phyloP scores from a whole-genome alignment of 176 grass and related monocot species.

The Musa beccarii region DNA sequence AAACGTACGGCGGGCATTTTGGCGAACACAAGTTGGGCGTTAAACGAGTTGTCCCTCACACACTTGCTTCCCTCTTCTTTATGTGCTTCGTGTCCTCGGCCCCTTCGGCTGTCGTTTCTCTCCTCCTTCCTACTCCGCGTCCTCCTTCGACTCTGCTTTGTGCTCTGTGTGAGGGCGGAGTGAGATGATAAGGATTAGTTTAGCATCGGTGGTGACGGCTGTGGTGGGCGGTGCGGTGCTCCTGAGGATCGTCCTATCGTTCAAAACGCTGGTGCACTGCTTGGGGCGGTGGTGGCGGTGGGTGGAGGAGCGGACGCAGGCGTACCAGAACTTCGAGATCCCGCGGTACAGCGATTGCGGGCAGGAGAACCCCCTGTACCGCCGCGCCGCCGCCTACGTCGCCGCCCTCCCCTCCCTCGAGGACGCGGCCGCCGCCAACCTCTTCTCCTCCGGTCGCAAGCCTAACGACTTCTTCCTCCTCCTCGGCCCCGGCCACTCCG shows the following conservation, averaged over 20 bases:
- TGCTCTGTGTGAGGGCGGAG: background rate
- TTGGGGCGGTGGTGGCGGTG: slow-evolving; percentile 47
- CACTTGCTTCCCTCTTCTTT: too few relatives aligned
- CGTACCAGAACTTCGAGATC: slow-evolving; percentile 89
- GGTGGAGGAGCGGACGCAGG: slow-evolving; percentile 66
- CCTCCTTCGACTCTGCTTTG: too few relatives aligned
- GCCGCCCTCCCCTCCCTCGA: slow-evolving; percentile 64
- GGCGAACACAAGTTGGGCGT: too few relatives aligned
- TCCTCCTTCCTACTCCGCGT: too few relatives aligned
- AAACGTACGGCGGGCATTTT: too few relatives aligned
- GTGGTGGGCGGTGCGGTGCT: slow-evolving; percentile 22
- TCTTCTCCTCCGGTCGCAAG: slow-evolving; percentile 60
- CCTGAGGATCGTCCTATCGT: slow-evolving; percentile 51
- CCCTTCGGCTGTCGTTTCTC: too few relatives aligned
- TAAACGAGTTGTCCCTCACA: too few relatives aligned
- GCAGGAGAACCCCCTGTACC: slow-evolving; percentile 76
- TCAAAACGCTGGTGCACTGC: slow-evolving; percentile 54
- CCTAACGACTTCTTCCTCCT: slow-evolving; percentile 73
- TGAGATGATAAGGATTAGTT: background rate
- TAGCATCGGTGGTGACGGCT: slow-evolving; percentile 6
- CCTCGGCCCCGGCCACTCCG: slow-evolving; percentile 40
- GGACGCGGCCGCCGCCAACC: slow-evolving; percentile 50
- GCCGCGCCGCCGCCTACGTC: slow-evolving; percentile 67
- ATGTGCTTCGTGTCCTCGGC: too few relatives aligned
- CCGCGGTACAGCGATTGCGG: slow-evolving; percentile 28